Evolutionary conservation across 441 rosid species (phyloP).

Genomic region (Melastoma candidum): DNA sequence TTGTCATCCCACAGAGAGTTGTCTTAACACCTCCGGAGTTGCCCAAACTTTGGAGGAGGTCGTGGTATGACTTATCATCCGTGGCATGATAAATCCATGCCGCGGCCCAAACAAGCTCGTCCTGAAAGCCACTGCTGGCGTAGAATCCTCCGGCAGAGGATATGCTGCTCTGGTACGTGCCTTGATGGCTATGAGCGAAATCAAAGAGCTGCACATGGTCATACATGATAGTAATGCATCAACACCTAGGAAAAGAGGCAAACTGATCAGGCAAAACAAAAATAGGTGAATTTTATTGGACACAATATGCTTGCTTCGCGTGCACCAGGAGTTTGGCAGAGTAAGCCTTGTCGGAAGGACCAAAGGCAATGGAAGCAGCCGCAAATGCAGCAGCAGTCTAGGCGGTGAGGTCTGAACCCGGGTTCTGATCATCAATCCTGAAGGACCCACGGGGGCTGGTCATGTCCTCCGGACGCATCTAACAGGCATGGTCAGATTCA

Average conservation of each 20-base stretch:
- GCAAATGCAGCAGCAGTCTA: conserved; percentile 42
- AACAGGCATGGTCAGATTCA: conserved; percentile 29
- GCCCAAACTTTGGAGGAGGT: conserved; percentile 22
- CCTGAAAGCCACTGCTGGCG: conserved; percentile 38
- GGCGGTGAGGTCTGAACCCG: conserved; percentile 35
- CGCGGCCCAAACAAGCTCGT: conserved; percentile 68
- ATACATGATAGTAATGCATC: not conserved
- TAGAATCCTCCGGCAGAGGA: conserved; percentile 24
- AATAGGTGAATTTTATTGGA: not conserved
- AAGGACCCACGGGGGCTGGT: conserved; percentile 24
- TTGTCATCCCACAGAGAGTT: conserved; percentile 62
- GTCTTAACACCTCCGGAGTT: conserved; percentile 31
- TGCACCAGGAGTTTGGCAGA: conserved; percentile 24
- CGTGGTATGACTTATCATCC: conserved; percentile 29
- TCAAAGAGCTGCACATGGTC: conserved; percentile 20
- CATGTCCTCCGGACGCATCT: conserved; percentile 46
- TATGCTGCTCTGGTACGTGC: conserved; percentile 24
- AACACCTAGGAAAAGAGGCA: not conserved
- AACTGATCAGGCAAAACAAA: not conserved
- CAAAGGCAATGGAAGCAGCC: conserved; percentile 31
- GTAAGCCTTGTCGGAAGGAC: conserved; percentile 2
- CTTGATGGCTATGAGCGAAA: conserved; percentile 22
- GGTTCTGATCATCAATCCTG: conserved; percentile 27
- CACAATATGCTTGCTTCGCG: conserved; percentile 20
- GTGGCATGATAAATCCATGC: conserved; percentile 62